Base-by-base conservation (phyloP, 305 asterid species). In the Coffea humblotiana region DNA sequence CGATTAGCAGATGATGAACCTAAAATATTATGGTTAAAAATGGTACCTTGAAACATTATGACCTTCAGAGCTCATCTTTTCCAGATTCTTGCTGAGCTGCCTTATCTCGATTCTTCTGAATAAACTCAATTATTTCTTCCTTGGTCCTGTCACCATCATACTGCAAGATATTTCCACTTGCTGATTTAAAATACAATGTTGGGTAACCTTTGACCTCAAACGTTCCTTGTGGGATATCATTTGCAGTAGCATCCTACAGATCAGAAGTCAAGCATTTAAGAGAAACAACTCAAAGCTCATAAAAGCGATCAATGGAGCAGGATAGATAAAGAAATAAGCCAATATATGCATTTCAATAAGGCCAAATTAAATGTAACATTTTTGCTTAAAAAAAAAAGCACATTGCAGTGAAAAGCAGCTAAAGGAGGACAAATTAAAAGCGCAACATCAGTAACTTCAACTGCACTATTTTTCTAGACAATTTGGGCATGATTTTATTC, bases 141-240 rank as follows among this genome's bases (percentile, higher is more conserved):
- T 93, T 95, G 21, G 92, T 87, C 82, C 98, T 90, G 43, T 87
- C 90, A n/a, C 98, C 97, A 14, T 86, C 88, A 68, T 93, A 91
- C 47, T 18, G 87, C 84, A 82, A 32, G 76, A 91, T 35, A 75
- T 87, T 86, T 82, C 98, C 98, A 65, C 87, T 84, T 75, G 97
- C 87, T 48, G 97, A 85, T 80, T 83, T 90, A 86, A 95, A 95
- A 83, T 91, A 95, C 85, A 95, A 63, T 25, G 97, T 91, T 21
- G 97, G 98, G 78, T 91, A 95, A 79, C 97, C 98, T 86, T 89
- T 83, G 79, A 92, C 89, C 2, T 93, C 93, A 75, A 95, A 95
- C 0, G 79, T 78, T 32, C 79, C 97, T 21, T 75, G 75, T 48
- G 95, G 90, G 78, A 84, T 76, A 83, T 95, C 98, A 79, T 95